Base-by-base conservation (phyloP, 2,329 filamentous ascomycete species). In the Exophiala aquamarina region DNA sequence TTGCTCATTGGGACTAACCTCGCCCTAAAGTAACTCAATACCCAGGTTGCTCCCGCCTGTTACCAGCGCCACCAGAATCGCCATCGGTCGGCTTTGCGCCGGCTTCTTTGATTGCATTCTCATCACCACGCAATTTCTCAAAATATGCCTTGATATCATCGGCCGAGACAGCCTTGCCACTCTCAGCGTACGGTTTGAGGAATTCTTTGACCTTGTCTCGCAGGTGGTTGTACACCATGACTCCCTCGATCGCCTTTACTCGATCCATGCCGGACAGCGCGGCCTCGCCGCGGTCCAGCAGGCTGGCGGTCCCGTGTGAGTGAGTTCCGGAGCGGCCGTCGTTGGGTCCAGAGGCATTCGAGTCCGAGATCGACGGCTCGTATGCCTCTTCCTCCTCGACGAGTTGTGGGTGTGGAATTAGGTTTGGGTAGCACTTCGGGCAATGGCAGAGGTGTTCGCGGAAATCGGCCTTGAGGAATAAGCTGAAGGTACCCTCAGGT, bases 121-220 rank as follows among this genome's bases (percentile, higher is more conserved):
- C 87, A 67, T 97, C 93, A 49, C 93, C 93, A 54, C 93, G 80
- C 58, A 98, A 70, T 71, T 93, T 92, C 41, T 92, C 92, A 77
- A 98, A 98, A 66, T 96, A 95, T 2, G 82, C 82, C 68, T 96
- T 98, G 69, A 98, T 93, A 68, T 97, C 91, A 63, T 98, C 93
- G 1, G 92, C 92, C 1, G 89, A 85, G 17, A 98, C 91, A 0
- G 88, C 84, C 66, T 87, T 75, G 1, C 92, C 92, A 54, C 86
- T 94, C 64, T 96, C 89, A 0, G 93, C 93, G 65, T 95, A 98
- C 34, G 94, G 87, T 69, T 91, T 83, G 61, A 98, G 82, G 66
- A 98, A 97, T 0, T 85, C 84, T 74, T 92, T 95, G n/a, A 98
- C 82, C 64, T 92, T 91, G 63, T 97, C 91, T 63, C 94, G 93